Base-by-base conservation (phyloP, 2,329 filamentous ascomycete species). In the Paecilomyces formosus region DNA sequence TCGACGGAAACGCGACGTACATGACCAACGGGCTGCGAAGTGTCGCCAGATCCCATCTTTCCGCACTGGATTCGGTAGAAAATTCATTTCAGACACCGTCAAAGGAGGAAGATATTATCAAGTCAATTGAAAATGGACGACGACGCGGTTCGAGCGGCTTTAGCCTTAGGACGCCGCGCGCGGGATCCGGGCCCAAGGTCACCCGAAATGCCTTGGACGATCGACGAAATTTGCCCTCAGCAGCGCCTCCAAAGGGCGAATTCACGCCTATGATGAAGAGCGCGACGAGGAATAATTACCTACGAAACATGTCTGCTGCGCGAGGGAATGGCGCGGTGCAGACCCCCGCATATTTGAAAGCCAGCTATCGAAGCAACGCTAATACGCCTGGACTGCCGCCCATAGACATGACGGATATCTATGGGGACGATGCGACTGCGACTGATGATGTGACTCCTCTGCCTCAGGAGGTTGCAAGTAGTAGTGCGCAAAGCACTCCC, bases 211-310 rank as follows among this genome's bases (percentile, higher is more conserved):
- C 88, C 21, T 82, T 96, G 50, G 83, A 84, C 61, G 85, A 89
- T 72, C 83, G 86, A 65, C 85, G 85, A 67, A 94, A 91, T 67
- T 79, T 91, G 22, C 88, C 87, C 22, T 79, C 81, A 39, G 82
- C 83, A 62, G 80, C 78, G 15, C 70, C 73, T 4, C 67, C 68
- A 12, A 82, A 79, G 63, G 87, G 86, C 66, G 95, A 99, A 68
- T 99, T 99, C 73, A 99, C 94, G 0, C 94, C 95, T 0, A 79
- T 99, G 65, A 85, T 99, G 71, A 96, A 96, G 74, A 87, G 85
- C 66, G 70, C 81, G 78, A 80, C 92, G 81, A 79, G 91, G 79
- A 82, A 89, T 79, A 78, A 87, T 79, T 74, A 83, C 76, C 62
- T 82, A 71, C 74, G 75, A 64, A 71, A 77, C 71, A 64, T 85